Evolutionary conservation across 108 stramenopile genomes (phyloP).

Genomic region (Nitzschia sp.): DNA sequence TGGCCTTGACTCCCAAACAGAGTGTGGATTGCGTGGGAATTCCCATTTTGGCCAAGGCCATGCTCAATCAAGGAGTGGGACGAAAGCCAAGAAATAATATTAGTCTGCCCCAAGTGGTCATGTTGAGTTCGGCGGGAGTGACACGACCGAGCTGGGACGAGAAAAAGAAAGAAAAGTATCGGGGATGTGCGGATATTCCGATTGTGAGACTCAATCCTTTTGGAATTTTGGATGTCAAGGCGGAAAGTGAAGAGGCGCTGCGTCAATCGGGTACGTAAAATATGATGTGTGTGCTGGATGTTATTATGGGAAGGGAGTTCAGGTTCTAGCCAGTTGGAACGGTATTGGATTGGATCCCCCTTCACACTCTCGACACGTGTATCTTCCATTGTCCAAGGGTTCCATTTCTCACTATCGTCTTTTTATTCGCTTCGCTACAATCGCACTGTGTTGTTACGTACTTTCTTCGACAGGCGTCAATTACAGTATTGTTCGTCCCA

Average conservation of each 20-base stretch:
- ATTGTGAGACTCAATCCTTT: conserved; percentile 93
- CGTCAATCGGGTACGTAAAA: conserved; percentile 51
- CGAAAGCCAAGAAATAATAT: background rate
- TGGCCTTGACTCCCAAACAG: conserved; percentile 42
- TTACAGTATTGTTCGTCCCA: conserved; percentile 89
- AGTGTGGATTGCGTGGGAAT: conserved; percentile 75
- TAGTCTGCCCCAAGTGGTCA: conserved; percentile 64
- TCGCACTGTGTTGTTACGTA: conserved; percentile 1
- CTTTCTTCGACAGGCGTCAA: conserved; percentile 37
- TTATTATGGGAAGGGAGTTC: no score
- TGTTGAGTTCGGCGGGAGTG: conserved; percentile 80
- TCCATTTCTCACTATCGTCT: background rate
- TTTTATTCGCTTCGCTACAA: background rate
- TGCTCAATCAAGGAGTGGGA: conserved; percentile 8
- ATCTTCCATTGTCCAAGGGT: background rate
- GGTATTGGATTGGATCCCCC: no score
- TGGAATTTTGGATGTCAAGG: conserved; percentile 87
- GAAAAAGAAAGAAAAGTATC: conserved; percentile 58
- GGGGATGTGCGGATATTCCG: conserved; percentile 85
- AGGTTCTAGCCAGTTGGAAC: no score
- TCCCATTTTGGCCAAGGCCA: conserved; percentile 46
- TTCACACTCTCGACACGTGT: no score
- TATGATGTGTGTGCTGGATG: background rate
- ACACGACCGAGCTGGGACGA: conserved; percentile 75
- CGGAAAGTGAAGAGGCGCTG: conserved; percentile 67